A percentile compares a stretch with the other conserved stretches of the same genome.
These are phyloP conservation scores for Asterochloris sp. DNA, from an alignment of 139 green algal genomes.

Conservation along the genomic window DNA sequence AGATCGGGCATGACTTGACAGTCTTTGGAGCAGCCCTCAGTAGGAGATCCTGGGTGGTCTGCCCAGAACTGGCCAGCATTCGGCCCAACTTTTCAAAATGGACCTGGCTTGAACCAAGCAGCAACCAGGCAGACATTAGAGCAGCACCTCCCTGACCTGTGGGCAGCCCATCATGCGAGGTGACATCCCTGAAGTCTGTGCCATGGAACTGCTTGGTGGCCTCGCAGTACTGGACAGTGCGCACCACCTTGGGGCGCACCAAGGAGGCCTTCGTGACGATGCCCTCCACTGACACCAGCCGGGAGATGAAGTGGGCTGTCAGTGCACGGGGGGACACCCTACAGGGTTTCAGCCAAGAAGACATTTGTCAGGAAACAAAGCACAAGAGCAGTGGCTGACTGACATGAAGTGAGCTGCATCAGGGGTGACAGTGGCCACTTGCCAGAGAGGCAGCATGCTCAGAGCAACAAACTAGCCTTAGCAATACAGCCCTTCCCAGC, in stretches of 20 bases:
- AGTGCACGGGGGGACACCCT: conserved; percentile 83
- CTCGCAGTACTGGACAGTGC: conserved; percentile 88
- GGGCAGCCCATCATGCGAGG: conserved; percentile 62
- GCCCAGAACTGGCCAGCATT: too few relatives aligned
- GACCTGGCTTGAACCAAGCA: too few relatives aligned
- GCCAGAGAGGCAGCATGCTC: too few relatives aligned
- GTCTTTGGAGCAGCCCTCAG: too few relatives aligned
- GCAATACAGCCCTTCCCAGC: too few relatives aligned
- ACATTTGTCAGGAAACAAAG: neutral
- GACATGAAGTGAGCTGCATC: neutral
- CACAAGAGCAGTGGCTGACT: neutral
- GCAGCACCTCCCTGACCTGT: conserved; percentile 39
- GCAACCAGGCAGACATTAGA: too few relatives aligned
- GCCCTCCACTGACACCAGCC: conserved; percentile 89
- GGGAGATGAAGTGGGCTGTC: conserved; percentile 65
- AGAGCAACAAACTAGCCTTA: too few relatives aligned
- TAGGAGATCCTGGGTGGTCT: too few relatives aligned
- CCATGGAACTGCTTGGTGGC: conserved; percentile 62
- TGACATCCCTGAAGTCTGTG: conserved; percentile 90
- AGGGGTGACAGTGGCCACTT: too few relatives aligned
- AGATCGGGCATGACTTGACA: too few relatives aligned
- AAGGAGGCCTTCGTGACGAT: conserved; percentile 94
- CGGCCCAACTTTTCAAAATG: too few relatives aligned
- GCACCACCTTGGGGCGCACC: conserved; percentile 88
- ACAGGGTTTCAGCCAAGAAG: neutral